Percentiles rank a stretch among this genome's conserved stretches.
phyloP scores from a whole-genome alignment of 345 rosid genomes.

The Ailanthus altissimus region DNA sequence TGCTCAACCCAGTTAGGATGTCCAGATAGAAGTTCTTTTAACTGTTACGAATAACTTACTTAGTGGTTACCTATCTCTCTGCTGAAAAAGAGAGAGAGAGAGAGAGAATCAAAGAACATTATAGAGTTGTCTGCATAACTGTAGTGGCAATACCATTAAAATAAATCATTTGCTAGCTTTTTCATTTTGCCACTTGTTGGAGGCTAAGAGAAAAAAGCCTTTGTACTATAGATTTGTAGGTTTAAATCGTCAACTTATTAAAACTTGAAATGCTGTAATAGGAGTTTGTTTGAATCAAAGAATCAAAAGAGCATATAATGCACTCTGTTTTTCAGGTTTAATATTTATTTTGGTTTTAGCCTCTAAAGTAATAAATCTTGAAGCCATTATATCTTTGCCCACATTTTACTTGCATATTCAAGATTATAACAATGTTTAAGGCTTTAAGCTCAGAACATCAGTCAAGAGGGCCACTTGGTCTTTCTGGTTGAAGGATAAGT shows the following conservation, averaged over 20 bases:
- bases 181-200: background rate
- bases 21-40: background rate
- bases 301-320: background rate
- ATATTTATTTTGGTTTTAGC: conserved; percentile 1
- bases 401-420: background rate
- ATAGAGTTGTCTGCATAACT: background rate
- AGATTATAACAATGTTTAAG: no score
- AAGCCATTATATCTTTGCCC: background rate
- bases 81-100: no score
- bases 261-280: background rate
- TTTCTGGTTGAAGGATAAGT: background rate
- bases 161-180: background rate
- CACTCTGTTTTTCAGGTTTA: background rate
- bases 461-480: background rate
- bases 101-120: background rate
- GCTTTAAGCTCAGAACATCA: background rate
- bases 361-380: background rate
- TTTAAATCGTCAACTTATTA: background rate
- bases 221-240: background rate
- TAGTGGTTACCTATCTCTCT: background rate
- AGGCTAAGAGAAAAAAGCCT: background rate
- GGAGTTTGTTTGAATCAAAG: background rate
- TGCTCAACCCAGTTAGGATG: background rate
- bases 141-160: background rate
- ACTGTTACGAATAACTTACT: background rate